Conservation (phyloP, 495 filamentous ascomycete genomes). For the Penicillium steckii region DNA sequence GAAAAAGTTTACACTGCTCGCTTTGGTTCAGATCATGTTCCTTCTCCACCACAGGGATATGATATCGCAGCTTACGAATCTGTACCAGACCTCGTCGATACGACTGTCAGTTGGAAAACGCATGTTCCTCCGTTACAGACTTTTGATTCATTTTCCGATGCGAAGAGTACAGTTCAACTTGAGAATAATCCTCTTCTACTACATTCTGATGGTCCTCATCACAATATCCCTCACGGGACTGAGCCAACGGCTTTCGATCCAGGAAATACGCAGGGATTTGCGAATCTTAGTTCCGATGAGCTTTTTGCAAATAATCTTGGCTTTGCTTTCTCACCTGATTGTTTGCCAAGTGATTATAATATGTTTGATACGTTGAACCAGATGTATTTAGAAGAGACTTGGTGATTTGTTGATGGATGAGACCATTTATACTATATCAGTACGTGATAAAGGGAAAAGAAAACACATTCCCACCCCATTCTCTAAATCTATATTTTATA, state of each 20-base stretch:
- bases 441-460: background rate
- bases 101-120: background rate
- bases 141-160: constrained; percentile 10
- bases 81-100: background rate
- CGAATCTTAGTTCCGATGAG: constrained; percentile 9
- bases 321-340: constrained; percentile 24
- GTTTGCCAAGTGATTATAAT: constrained; percentile 27
- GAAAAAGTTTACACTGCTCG: constrained; percentile 22
- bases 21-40: constrained; percentile 13
- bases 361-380: constrained; percentile 30
- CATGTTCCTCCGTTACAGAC: background rate
- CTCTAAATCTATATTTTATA: background rate
- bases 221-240: background rate
- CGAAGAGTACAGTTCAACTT: background rate
- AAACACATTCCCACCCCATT: no score
- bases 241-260: background rate
- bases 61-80: background rate
- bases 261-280: background rate
- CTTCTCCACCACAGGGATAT: background rate
- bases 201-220: background rate
- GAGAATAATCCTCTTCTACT: constrained; percentile 1
- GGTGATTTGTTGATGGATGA: no score
- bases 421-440: no score
- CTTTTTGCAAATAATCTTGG: constrained; percentile 22
- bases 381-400: constrained; percentile 25